Conservation (phyloP, 805 yeast genomes). For the Myxozyma monticola region DNA sequence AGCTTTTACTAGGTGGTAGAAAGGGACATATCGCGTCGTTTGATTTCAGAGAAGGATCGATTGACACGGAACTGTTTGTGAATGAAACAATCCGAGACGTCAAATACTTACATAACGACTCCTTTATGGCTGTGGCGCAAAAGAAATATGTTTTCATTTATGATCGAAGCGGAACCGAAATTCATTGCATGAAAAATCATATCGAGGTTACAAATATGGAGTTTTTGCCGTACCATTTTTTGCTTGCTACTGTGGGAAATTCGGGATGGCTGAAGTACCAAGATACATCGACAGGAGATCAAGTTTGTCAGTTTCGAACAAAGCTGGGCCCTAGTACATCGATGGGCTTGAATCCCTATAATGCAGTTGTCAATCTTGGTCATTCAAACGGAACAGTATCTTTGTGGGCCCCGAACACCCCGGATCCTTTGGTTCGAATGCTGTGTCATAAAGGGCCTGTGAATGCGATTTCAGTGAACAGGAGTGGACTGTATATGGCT, state of each 20-base stretch:
- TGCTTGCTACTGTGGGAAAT: constrained; percentile 84
- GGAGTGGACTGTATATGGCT: constrained; percentile 94
- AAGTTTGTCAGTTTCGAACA: constrained; percentile 81
- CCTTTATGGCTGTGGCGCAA: constrained; percentile 94
- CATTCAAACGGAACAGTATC: constrained; percentile 91
- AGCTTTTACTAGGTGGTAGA: constrained; percentile 77
- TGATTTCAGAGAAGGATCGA: constrained; percentile 88
- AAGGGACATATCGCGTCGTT: constrained; percentile 95
- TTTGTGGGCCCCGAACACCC: constrained; percentile 88
- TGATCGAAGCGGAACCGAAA: constrained; percentile 85
- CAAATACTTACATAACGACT: constrained; percentile 87
- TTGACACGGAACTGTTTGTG: constrained; percentile 78
- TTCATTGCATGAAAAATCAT: constrained; percentile 89
- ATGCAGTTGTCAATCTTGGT: constrained; percentile 91
- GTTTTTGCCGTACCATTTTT: constrained; percentile 88
- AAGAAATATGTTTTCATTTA: constrained; percentile 90
- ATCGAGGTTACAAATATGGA: constrained; percentile 80
- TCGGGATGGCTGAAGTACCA: constrained; percentile 89
- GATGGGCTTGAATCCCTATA: constrained; percentile 91
- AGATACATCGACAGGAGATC: constrained; percentile 88
- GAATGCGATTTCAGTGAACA: constrained; percentile 77
- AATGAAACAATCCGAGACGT: constrained; percentile 91
- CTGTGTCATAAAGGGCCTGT: constrained; percentile 86
- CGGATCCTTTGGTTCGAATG: constrained; percentile 79
- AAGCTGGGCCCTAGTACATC: constrained; percentile 87